phyloP scores from a whole-genome alignment of 176 grass and related monocot species.

The Oryza punctata region DNA sequence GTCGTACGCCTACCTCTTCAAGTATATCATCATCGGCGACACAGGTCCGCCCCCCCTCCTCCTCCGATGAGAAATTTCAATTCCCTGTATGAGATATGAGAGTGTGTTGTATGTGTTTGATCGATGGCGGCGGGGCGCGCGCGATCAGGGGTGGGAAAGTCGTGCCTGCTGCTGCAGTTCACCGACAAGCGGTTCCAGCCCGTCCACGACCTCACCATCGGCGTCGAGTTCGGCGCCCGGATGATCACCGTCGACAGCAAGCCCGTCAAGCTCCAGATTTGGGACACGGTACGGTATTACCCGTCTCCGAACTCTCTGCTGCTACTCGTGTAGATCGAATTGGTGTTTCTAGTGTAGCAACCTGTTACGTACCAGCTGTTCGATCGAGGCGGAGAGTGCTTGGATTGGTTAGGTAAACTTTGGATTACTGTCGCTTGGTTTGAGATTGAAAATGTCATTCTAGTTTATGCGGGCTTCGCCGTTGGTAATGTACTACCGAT shows the following conservation, averaged over 20 bases:
- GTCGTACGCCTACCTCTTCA: slow-evolving; percentile 99
- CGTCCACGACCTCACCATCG: slow-evolving; percentile 84
- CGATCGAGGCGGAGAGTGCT: background rate
- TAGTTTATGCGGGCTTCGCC: background rate
- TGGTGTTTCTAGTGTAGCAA: background rate
- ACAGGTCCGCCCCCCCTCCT: slow-evolving; percentile 47
- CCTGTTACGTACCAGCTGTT: background rate
- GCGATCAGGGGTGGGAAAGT: slow-evolving; percentile 69
- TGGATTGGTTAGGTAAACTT: background rate
- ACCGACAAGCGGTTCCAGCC: slow-evolving; percentile 89
- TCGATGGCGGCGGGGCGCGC: background rate
- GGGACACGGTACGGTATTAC: slow-evolving; percentile 57
- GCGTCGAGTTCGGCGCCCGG: slow-evolving; percentile 77
- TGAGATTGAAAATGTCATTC: background rate
- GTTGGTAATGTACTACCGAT: background rate
- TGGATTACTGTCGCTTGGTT: background rate
- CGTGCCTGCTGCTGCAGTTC: slow-evolving; percentile 84
- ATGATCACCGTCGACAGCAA: slow-evolving; percentile 86
- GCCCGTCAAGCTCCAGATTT: slow-evolving; percentile 88
- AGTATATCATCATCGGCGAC: slow-evolving; percentile 99
- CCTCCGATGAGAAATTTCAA: background rate
- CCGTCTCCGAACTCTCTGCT: background rate
- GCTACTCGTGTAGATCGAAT: background rate
- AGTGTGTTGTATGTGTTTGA: background rate
- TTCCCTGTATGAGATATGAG: background rate